Evolutionary conservation across 2,329 filamentous ascomycete genomes (phyloP), one percentile per base, ranked within the genome.

Genomic region (Herpomyces periplanetae): DNA sequence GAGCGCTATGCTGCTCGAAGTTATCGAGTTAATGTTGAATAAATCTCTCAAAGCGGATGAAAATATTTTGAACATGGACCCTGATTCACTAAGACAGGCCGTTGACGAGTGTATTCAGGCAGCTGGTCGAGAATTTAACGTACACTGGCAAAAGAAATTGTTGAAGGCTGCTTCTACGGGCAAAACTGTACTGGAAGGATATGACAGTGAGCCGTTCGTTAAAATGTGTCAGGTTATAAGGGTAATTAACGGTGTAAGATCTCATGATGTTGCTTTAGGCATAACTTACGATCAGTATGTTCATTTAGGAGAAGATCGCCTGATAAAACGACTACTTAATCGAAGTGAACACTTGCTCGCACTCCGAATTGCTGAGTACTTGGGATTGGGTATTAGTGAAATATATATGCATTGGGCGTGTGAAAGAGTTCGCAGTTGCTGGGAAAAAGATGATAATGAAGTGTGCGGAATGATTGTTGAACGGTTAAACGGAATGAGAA

Each of bases 391-490:
- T 0, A 64, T 71, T 0, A 71, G 84, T 35, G 56, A 59, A 20
- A 85, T 96, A 23, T 87, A 88, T 31, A 69, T 87, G 1, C 73
- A 88, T 34, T 96, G 80, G 80, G 80, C 80, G 2, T 75, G 64
- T 8, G 62, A 80, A 33, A 96, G 91, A 36, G 75, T 91, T 3
- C 64, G 71, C 11, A 44, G 63, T 2, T 73, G 73, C 0, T 51
- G 57, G 1, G 71, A 71, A 26, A n/a, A n/a, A n/a, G 62, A 85
- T 24, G 80, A 91, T 31, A 71, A 85, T 17, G 56, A 58, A 1
- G 68, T 87, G 16, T 88, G 73, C 36, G 53, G 56, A 13, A 47
- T 73, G 19, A 68, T 96, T 7, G 73, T 91, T 5, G 59, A 69
- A 28, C 66, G 69, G 30, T 49, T 96, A 1, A 55, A 63, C 1